phyloP scores from a whole-genome alignment of 176 grass and related monocot genomes.

The Oryza rufipogon region DNA sequence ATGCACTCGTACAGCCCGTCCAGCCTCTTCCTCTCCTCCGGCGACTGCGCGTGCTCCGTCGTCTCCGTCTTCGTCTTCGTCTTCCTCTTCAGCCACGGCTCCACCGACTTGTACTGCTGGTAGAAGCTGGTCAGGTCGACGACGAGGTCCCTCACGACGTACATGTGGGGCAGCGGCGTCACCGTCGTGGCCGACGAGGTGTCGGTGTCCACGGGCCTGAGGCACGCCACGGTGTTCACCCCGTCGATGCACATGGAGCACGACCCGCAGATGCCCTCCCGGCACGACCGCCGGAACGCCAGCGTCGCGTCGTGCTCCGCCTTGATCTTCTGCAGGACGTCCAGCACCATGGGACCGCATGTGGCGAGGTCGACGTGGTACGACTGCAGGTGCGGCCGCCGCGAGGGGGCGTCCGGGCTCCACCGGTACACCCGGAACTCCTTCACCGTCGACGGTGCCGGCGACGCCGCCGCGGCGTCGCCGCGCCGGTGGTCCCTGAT shows the following conservation, averaged over 20 bases:
- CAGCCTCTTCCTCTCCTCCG: constrained; percentile 55
- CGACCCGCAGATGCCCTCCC: constrained; percentile 76
- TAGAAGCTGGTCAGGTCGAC: constrained; percentile 80
- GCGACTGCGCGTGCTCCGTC: constrained; percentile 57
- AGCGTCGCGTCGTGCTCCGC: constrained; percentile 63
- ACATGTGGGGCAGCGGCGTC: constrained; percentile 81
- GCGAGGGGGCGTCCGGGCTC: constrained; percentile 55
- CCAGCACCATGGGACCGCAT: constrained; percentile 74
- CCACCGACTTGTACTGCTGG: constrained; percentile 78
- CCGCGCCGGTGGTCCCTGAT: not conserved
- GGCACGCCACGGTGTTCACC: constrained; percentile 73
- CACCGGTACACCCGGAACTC: constrained; percentile 81
- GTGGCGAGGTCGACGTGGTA: constrained; percentile 64
- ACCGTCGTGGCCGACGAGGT: constrained; percentile 54
- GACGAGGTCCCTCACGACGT: constrained; percentile 78
- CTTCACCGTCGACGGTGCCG: constrained; percentile 31
- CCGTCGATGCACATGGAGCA: constrained; percentile 86
- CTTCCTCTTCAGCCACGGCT: constrained; percentile 69
- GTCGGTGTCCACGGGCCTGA: constrained; percentile 58
- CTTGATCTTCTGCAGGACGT: constrained; percentile 84
- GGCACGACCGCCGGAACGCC: constrained; percentile 71
- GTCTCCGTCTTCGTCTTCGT: not conserved
- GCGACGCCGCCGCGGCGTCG: not conserved
- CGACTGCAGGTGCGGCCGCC: constrained; percentile 64
- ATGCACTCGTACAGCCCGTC: constrained; percentile 91